Percentiles rank a stretch among this genome's conserved stretches.
Evolutionary conservation across 2,329 filamentous ascomycete species (phyloP).

Genomic region (Cryphonectria japonica): DNA sequence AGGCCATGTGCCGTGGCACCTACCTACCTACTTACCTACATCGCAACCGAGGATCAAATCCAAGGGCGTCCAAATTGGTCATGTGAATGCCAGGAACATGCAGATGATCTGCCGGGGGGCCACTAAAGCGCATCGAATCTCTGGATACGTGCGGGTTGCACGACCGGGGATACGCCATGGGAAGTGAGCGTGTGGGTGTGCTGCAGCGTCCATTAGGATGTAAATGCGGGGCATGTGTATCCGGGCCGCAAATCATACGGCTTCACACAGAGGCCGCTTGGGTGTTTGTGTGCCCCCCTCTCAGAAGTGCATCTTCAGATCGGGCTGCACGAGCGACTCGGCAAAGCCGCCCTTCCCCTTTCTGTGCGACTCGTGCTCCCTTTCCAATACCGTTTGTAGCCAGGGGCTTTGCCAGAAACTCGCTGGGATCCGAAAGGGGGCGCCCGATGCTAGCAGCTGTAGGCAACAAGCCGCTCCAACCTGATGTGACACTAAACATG

Average conservation of each 20-base stretch:
- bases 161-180: slow-evolving; percentile 4
- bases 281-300: background rate
- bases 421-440: background rate
- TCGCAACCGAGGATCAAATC: slow-evolving; percentile 1
- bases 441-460: background rate
- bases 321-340: slow-evolving; percentile 12
- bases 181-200: slow-evolving; percentile 12
- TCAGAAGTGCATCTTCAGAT: background rate
- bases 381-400: slow-evolving; percentile 5
- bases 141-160: slow-evolving; percentile 2
- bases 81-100: slow-evolving; percentile 24
- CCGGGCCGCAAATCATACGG: background rate
- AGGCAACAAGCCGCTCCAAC: background rate
- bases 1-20: slow-evolving; percentile 15
- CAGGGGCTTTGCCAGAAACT: background rate
- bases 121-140: slow-evolving; percentile 10
- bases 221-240: slow-evolving; percentile 20
- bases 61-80: slow-evolving; percentile 18
- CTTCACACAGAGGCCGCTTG: background rate
- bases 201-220: slow-evolving; percentile 5
- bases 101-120: slow-evolving; percentile 20
- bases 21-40: background rate
- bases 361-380: background rate
- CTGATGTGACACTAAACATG: slow-evolving; percentile 7
- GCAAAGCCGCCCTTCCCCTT: background rate